Conservation (phyloP, 768 basidiomycete genomes). For the Paxillus involutus region DNA sequence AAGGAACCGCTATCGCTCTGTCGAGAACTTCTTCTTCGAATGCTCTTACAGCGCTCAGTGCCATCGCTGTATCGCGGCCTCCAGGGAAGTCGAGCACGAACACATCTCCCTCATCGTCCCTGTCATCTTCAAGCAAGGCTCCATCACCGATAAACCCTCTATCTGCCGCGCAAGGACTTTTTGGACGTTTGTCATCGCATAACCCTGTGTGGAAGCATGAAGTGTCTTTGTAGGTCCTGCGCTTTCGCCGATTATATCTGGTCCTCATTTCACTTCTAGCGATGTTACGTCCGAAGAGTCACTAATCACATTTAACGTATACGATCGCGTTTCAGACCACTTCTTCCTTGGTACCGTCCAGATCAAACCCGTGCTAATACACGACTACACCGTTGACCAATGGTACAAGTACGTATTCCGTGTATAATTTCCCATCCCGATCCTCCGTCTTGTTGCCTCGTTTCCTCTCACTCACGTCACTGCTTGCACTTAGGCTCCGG, state of each 20-base stretch:
- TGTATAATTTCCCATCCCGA: constrained; percentile 12
- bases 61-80: constrained; percentile 52
- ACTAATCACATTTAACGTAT: constrained; percentile 83
- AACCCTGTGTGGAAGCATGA: constrained; percentile 99
- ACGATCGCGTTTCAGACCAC: constrained; percentile 84
- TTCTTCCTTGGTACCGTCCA: constrained; percentile 90
- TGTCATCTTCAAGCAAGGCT: constrained; percentile 37
- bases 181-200: constrained; percentile 67
- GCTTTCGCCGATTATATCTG: constrained; percentile 6
- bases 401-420: constrained; percentile 84
- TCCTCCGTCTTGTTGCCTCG: constrained; percentile 13
- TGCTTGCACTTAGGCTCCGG: constrained; percentile 49
- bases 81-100: constrained; percentile 42
- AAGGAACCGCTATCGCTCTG: constrained; percentile 65
- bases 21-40: constrained; percentile 60
- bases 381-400: constrained; percentile 93
- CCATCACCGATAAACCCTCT: constrained; percentile 28
- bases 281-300: constrained; percentile 92
- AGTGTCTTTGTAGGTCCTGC: constrained; percentile 84
- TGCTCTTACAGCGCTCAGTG: constrained; percentile 66
- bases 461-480: constrained; percentile 14
- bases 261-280: constrained; percentile 45
- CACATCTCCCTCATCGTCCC: constrained; percentile 44
- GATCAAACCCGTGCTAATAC: constrained; percentile 86
- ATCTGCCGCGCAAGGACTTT: constrained; percentile 44